Evolutionary conservation across 2,329 filamentous ascomycete genomes (phyloP).

Genomic region (Aphanoascus verrucosus): DNA sequence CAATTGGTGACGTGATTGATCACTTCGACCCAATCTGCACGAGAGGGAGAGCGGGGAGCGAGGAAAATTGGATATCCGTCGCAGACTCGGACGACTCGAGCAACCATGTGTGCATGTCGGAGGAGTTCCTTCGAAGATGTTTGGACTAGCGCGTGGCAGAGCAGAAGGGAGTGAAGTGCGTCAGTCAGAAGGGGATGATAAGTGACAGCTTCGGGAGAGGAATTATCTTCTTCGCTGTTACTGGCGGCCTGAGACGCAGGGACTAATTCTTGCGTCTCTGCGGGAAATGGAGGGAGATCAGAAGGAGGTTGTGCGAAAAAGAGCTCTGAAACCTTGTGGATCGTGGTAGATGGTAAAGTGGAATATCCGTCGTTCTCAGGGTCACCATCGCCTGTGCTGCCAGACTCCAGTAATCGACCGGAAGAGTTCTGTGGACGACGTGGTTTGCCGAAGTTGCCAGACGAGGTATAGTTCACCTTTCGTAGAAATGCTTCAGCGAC

Average conservation of each 20-base stretch:
- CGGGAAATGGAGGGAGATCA: conserved; percentile 58
- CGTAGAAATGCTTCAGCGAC: conserved; percentile 43
- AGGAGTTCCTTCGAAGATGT: conserved; percentile 67
- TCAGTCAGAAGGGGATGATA: conserved; percentile 74
- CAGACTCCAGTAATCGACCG: conserved; percentile 18
- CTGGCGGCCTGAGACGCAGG: conserved; percentile 25
- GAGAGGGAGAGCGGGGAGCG: conserved; percentile 57
- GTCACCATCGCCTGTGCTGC: conserved; percentile 17
- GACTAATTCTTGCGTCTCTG: conserved; percentile 27
- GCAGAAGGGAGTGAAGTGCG: conserved; percentile 63
- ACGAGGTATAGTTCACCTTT: conserved; percentile 40
- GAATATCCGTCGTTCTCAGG: conserved; percentile 26
- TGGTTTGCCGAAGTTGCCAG: conserved; percentile 35
- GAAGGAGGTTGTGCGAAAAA: conserved; percentile 58
- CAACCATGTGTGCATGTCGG: conserved; percentile 72
- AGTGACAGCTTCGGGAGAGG: conserved; percentile 54
- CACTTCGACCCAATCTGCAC: conserved; percentile 71
- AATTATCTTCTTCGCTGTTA: background rate
- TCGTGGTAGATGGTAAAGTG: conserved; percentile 37
- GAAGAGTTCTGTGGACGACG: conserved; percentile 20
- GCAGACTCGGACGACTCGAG: conserved; percentile 59
- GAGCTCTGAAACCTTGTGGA: conserved; percentile 52
- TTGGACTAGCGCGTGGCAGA: conserved; percentile 69
- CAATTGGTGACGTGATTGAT: conserved; percentile 57
- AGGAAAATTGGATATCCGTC: conserved; percentile 77